These are phyloP conservation scores for Wickerhamomyces alni DNA, from an alignment of 805 yeast species.

Conservation along the genomic window DNA sequence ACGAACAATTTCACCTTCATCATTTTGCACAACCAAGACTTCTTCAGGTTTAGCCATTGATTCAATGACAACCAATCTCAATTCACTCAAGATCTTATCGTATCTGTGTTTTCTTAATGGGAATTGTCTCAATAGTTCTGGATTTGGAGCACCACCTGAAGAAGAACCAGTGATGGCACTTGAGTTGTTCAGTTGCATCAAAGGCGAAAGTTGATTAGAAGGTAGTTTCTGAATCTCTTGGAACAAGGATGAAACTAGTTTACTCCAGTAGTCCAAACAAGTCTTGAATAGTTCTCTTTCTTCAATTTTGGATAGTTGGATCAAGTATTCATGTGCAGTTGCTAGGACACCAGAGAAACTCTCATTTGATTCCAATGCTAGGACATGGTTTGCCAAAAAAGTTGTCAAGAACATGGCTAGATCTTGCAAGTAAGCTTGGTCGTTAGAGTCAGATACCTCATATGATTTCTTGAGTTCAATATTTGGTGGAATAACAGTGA, in stretches of 20 bases:
- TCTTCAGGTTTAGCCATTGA: slow-evolving; percentile 99
- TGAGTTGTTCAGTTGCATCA: slow-evolving; percentile 58
- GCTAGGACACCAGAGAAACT: slow-evolving; percentile 52
- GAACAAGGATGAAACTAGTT: slow-evolving; percentile 75
- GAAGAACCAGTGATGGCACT: slow-evolving; percentile 31
- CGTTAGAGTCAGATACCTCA: slow-evolving; percentile 66
- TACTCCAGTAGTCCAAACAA: slow-evolving; percentile 91
- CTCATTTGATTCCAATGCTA: slow-evolving; percentile 53
- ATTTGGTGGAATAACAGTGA: slow-evolving; percentile 60
- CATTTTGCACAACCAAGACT: slow-evolving; percentile 93
- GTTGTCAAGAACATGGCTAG: slow-evolving; percentile 89
- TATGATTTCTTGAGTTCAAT: slow-evolving; percentile 71
- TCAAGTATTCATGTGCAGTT: slow-evolving; percentile 72
- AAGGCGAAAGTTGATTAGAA: slow-evolving; percentile 62
- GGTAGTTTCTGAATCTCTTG: slow-evolving; percentile 83
- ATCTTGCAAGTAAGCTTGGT: slow-evolving; percentile 93
- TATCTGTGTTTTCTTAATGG: slow-evolving; percentile 86
- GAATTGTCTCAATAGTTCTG: slow-evolving; percentile 65
- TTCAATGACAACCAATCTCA: slow-evolving; percentile 91
- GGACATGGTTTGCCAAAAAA: slow-evolving; percentile 68
- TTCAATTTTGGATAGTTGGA: slow-evolving; percentile 82
- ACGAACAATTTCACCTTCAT: slow-evolving; percentile 98
- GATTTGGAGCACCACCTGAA: slow-evolving; percentile 81
- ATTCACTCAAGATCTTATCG: slow-evolving; percentile 66
- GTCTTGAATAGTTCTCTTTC: slow-evolving; percentile 96